A percentile compares a stretch with the other conserved stretches of the same genome.
Evolutionary conservation across 805 yeast genomes (phyloP).

Genomic region (Metschnikowia lochheadii): DNA sequence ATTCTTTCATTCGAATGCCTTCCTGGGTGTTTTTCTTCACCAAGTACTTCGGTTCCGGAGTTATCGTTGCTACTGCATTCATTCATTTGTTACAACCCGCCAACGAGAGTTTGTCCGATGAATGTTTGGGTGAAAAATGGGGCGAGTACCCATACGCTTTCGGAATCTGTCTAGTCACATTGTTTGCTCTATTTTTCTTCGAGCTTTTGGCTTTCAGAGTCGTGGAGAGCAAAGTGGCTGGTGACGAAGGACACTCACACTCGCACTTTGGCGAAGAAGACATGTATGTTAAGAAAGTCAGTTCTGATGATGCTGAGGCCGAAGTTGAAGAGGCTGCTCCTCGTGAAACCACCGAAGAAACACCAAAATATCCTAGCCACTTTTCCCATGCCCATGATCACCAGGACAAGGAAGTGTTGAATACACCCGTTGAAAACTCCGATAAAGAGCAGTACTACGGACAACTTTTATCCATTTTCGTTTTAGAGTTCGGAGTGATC

Average conservation of each 20-base stretch:
- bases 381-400: slow-evolving; percentile 40
- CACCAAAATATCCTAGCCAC: slow-evolving; percentile 35
- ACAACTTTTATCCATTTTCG: slow-evolving; percentile 53
- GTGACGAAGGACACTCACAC: slow-evolving; percentile 27
- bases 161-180: slow-evolving; percentile 48
- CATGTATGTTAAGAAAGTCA: slow-evolving; percentile 27
- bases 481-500: slow-evolving; percentile 73
- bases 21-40: slow-evolving; percentile 61
- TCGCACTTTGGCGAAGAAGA: slow-evolving; percentile 49
- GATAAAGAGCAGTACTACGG: slow-evolving; percentile 49
- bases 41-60: slow-evolving; percentile 81
- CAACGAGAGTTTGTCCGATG: slow-evolving; percentile 48
- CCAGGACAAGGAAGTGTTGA: slow-evolving; percentile 42
- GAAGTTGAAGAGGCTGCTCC: slow-evolving; percentile 9
- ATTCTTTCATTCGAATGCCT: slow-evolving; percentile 57
- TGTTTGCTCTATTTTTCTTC: slow-evolving; percentile 48
- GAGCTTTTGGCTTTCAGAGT: slow-evolving; percentile 48
- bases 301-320: slow-evolving; percentile 12
- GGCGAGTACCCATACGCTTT: slow-evolving; percentile 52
- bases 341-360: slow-evolving; percentile 10
- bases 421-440: slow-evolving; percentile 31
- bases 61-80: slow-evolving; percentile 76
- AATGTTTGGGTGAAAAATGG: slow-evolving; percentile 61
- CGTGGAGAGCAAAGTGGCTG: slow-evolving; percentile 35
- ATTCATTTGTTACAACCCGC: slow-evolving; percentile 74